Base-by-base conservation (phyloP, 2,329 filamentous ascomycete genomes). In the Didymella pinodella region DNA sequence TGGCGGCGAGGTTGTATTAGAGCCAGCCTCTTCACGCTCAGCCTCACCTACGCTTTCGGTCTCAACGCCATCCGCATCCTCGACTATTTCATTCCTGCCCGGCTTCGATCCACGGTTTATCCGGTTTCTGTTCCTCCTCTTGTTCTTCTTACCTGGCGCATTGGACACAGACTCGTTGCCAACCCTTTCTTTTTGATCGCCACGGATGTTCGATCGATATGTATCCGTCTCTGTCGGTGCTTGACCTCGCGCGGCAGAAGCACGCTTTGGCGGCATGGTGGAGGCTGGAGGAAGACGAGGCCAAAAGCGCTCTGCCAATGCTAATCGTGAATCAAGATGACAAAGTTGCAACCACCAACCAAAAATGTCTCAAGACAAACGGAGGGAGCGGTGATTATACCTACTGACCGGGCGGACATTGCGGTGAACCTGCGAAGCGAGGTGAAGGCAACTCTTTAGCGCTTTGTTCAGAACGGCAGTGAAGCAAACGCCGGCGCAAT, bases 261-360 rank as follows among this genome's bases (percentile, higher is more conserved):
- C 20, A 20, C 22, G 18, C 11, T 48, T 41, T 12, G 49, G 25
- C 45, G 45, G 40, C 55, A 58, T 58, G 12, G 25, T 28, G 29
- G 25, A 14, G 7, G 22, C 4, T 43, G 40, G 38, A 4, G 38
- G 12, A n/a, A 5, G 18, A 43, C 3, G 12, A 44, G 41, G n/a
- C 41, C 41, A 44, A 28, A 18, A 26, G 18, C 7, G 41, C 25
- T 14, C 29, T 38, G 28, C 31, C 1, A 48, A 18, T n/a, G 31
- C 7, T 11, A 12, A n/a, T 20, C n/a, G 46, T 22, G 28, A 2
- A n/a, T 3, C 16, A n/a, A 20, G 26, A 7, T 20, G 26, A 28
- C 25, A 18, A 25, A 11, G 29, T 16, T 26, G 22, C 25, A 16
- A 16, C 11, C 11, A 43, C 32, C 32, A 11, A 43, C 20, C 18